phyloP scores from a whole-genome alignment of 1,284 basidiomycete species.

The Sanghuangporus sanghuang region DNA sequence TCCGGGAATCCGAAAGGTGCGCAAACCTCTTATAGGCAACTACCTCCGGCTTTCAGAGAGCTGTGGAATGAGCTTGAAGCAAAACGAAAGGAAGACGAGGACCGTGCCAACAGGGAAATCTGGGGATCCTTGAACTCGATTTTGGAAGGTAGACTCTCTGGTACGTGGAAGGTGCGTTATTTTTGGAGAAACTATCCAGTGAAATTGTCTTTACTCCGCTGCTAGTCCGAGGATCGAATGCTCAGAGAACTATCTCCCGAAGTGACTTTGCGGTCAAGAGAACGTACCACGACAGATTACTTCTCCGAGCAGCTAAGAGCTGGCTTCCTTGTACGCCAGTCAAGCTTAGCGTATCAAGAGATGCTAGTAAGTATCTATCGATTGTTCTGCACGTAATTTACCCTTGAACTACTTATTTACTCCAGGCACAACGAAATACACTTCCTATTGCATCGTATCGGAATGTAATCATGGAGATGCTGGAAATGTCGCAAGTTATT shows the following conservation, averaged over 20 bases:
- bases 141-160: constrained; percentile 3
- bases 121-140: constrained; percentile 57
- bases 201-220: not conserved
- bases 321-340: constrained; percentile 57
- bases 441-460: constrained; percentile 90
- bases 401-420: constrained; percentile 18
- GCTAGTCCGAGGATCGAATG: not conserved
- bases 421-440: constrained; percentile 61
- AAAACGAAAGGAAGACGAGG: constrained; percentile 56
- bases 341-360: constrained; percentile 68
- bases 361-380: constrained; percentile 68
- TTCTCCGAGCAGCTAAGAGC: constrained; percentile 37
- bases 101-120: constrained; percentile 58
- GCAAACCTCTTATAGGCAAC: constrained; percentile 35
- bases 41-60: constrained; percentile 83
- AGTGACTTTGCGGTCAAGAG: not conserved
- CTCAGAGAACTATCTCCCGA: not conserved
- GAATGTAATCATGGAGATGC: constrained; percentile 63
- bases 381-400: not conserved
- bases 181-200: too few species aligned
- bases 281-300: not conserved
- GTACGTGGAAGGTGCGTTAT: constrained; percentile 4
- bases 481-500: constrained; percentile 82
- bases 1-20: constrained; percentile 37
- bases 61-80: constrained; percentile 91